phyloP scores from a whole-genome alignment of 2,329 filamentous ascomycete species.

The Scedosporium minutisporum region DNA sequence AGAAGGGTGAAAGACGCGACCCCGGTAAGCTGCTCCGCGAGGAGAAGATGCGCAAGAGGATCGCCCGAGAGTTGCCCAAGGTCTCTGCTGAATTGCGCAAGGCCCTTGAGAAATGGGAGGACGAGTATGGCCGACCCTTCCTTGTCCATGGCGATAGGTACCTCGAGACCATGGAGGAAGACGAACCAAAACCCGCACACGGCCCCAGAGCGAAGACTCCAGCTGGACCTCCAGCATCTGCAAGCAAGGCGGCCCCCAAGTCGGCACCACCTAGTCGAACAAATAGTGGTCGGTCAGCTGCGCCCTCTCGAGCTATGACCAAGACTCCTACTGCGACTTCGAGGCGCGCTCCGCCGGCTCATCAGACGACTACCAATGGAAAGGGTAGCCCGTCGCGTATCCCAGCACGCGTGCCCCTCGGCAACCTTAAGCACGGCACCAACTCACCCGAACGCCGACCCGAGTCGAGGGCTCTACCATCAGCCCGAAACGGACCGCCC shows the following conservation, averaged over 20 bases:
- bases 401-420: constrained; percentile 59
- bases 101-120: constrained; percentile 78
- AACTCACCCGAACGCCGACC: constrained; percentile 71
- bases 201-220: constrained; percentile 67
- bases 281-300: constrained; percentile 20
- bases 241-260: constrained; percentile 21
- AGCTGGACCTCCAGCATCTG: constrained; percentile 45
- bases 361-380: constrained; percentile 17
- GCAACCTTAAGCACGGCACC: constrained; percentile 57
- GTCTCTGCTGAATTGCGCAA: constrained; percentile 75
- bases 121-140: constrained; percentile 89
- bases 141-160: constrained; percentile 87
- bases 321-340: constrained; percentile 43
- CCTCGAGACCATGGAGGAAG: constrained; percentile 68
- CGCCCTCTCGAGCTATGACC: constrained; percentile 29
- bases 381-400: constrained; percentile 55
- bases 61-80: constrained; percentile 91
- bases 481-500: constrained; percentile 42
- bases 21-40: constrained; percentile 88
- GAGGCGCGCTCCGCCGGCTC: constrained; percentile 12
- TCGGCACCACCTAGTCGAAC: constrained; percentile 8
- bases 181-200: constrained; percentile 44
- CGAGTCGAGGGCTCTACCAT: constrained; percentile 23
- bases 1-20: constrained; percentile 89
- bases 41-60: constrained; percentile 97